Conservation (phyloP, 83 land plant genomes). For the Isoetes engelmannii region DNA sequence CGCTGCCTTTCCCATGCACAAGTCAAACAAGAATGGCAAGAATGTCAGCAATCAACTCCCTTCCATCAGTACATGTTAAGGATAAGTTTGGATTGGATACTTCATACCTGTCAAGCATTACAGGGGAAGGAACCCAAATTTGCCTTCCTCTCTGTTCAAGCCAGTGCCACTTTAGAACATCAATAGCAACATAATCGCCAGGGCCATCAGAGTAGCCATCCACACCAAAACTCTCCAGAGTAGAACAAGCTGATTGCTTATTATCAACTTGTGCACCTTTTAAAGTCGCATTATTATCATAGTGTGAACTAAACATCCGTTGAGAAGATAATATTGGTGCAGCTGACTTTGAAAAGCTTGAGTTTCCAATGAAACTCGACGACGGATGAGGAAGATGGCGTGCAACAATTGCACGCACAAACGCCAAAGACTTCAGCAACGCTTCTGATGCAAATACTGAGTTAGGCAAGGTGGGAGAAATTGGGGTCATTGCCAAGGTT, state of each 20-base stretch:
- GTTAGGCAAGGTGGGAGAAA: slow-evolving; percentile 37
- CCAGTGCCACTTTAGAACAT: slow-evolving; percentile 90
- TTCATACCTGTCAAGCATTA: slow-evolving; percentile 59
- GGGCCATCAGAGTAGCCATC: slow-evolving; percentile 37
- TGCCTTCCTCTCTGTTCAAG: slow-evolving; percentile 40
- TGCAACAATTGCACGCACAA: slow-evolving; percentile 79
- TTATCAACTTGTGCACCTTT: slow-evolving; percentile 45
- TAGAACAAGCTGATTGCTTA: slow-evolving; percentile 40
- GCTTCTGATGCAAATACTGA: slow-evolving; percentile 73
- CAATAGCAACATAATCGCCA: slow-evolving; percentile 53
- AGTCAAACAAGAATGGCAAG: not conserved
- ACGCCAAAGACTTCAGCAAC: slow-evolving; percentile 80
- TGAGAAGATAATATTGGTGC: slow-evolving; percentile 59
- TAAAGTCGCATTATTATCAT: slow-evolving; percentile 33
- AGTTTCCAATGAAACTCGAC: slow-evolving; percentile 43
- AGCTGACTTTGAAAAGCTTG: slow-evolving; percentile 45
- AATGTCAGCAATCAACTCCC: not conserved
- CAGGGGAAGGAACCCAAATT: slow-evolving; percentile 43
- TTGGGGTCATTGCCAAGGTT: slow-evolving; percentile 25
- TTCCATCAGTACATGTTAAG: not conserved
- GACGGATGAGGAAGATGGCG: slow-evolving; percentile 75
- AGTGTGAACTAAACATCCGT: slow-evolving; percentile 50
- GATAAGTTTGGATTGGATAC: not conserved
- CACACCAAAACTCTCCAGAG: slow-evolving; percentile 28
- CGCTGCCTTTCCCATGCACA: slow-evolving; percentile 47